These are phyloP conservation scores for Colletotrichum truncatum DNA, from an alignment of 2,329 filamentous ascomycete species.

Conservation along the genomic window DNA sequence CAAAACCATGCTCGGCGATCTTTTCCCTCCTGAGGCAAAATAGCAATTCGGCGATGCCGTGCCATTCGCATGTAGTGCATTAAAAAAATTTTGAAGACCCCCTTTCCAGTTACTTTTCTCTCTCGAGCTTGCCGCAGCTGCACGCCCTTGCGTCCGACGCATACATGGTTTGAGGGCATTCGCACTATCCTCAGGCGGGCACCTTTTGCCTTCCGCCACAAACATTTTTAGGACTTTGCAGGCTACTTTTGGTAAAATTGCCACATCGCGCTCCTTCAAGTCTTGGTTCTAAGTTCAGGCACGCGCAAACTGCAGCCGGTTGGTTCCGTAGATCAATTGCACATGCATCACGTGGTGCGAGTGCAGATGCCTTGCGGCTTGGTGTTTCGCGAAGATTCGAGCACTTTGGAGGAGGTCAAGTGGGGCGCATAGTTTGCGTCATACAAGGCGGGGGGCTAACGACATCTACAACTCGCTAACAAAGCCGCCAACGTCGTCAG, in stretches of 20 bases:
- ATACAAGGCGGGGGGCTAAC: not conserved
- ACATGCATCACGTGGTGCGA: too few relatives aligned
- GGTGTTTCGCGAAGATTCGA: conserved; percentile 26
- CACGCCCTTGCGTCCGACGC: not conserved
- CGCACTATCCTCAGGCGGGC: not conserved
- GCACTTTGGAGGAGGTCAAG: not conserved
- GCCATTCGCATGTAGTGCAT: too few relatives aligned
- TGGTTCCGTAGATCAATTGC: too few relatives aligned
- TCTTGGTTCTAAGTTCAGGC: too few relatives aligned
- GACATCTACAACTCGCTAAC: not conserved
- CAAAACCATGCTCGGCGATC: too few relatives aligned
- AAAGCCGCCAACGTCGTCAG: not conserved
- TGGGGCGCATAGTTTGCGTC: conserved; percentile 1
- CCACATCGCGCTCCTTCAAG: too few relatives aligned
- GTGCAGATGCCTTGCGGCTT: not conserved
- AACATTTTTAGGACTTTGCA: too few relatives aligned
- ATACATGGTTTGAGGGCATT: conserved; percentile 10
- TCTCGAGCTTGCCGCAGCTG: not conserved
- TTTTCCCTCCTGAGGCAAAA: too few relatives aligned
- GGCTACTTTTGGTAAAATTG: too few relatives aligned
- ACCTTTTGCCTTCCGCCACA: not conserved
- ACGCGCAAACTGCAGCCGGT: too few relatives aligned
- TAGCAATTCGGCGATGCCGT: too few relatives aligned
- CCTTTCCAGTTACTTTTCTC: not conserved
- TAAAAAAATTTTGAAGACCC: not conserved